These are phyloP conservation scores for Alternaria postmessia DNA, from an alignment of 2,329 filamentous ascomycete species.

Conservation along the genomic window DNA sequence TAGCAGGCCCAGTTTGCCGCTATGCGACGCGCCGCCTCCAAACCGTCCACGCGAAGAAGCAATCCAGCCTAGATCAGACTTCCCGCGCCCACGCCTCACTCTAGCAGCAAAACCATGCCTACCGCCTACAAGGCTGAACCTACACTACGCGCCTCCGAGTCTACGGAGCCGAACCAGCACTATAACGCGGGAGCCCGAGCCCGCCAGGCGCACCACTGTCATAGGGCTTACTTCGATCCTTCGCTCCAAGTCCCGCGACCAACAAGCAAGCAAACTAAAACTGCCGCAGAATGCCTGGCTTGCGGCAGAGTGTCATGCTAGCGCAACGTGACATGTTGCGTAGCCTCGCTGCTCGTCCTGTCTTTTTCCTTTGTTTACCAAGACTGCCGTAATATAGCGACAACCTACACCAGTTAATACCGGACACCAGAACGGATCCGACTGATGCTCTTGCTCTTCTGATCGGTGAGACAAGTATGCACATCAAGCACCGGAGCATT, in stretches of 20 bases:
- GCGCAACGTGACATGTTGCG: constrained; percentile 30
- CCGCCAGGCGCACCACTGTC: constrained; percentile 15
- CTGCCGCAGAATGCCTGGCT: constrained; percentile 6
- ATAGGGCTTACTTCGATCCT: constrained; percentile 17
- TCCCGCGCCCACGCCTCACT: constrained; percentile 18
- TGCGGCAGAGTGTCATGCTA: constrained; percentile 21
- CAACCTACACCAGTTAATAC: neutral
- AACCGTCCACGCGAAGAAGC: constrained; percentile 24
- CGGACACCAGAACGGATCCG: neutral
- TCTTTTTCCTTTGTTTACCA: constrained; percentile 17
- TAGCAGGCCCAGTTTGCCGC: constrained; percentile 13
- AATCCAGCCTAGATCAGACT: constrained; percentile 35
- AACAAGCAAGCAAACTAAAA: constrained; percentile 14
- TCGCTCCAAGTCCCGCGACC: constrained; percentile 10
- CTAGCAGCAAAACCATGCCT: constrained; percentile 11
- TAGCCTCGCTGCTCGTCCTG: neutral
- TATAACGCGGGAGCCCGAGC: constrained; percentile 20
- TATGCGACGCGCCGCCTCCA: constrained; percentile 24
- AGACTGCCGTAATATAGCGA: constrained; percentile 29
- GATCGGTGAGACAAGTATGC: constrained; percentile 26
- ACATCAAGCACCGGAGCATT: constrained; percentile 16
- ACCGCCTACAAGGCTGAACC: constrained; percentile 24
- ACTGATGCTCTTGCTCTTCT: constrained; percentile 3
- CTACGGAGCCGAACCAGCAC: constrained; percentile 24
- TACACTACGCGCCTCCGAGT: constrained; percentile 20